Evolutionary conservation across 257 asterid species (phyloP).

Genomic region (Lithospermum erythrorhizon): DNA sequence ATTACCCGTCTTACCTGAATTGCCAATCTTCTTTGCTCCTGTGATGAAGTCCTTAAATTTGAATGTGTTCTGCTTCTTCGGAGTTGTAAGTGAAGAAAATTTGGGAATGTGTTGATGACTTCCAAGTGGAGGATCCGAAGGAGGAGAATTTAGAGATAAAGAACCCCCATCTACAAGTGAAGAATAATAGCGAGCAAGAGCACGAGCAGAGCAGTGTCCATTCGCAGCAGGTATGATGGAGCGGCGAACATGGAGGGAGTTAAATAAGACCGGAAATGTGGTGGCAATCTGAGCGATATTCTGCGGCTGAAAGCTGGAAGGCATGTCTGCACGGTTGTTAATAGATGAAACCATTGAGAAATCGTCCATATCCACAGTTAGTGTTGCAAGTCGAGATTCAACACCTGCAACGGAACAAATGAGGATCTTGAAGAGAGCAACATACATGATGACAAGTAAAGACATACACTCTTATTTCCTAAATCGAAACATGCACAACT

Average conservation of each 20-base stretch:
- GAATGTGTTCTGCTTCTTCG: slow-evolving; percentile 31
- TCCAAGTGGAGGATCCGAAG: slow-evolving; percentile 65
- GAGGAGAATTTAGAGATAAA: slow-evolving; percentile 50
- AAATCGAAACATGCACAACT: too few relatives aligned
- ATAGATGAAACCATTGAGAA: slow-evolving; percentile 38
- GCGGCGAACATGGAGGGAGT: slow-evolving; percentile 75
- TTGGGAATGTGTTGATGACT: slow-evolving; percentile 72
- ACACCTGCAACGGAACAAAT: slow-evolving; percentile 46
- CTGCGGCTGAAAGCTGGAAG: slow-evolving; percentile 65
- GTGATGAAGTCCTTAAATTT: slow-evolving; percentile 3
- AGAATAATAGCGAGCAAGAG: slow-evolving; percentile 92
- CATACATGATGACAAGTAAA: too few relatives aligned
- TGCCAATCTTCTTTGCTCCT: slow-evolving; percentile 1
- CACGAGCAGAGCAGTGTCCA: slow-evolving; percentile 96
- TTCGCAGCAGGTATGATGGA: slow-evolving; percentile 86
- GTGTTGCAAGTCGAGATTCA: slow-evolving; percentile 90
- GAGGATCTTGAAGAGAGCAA: background rate
- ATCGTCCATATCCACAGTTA: slow-evolving; percentile 74
- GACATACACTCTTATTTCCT: too few relatives aligned
- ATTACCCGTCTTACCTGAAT: slow-evolving; percentile 14
- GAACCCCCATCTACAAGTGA: slow-evolving; percentile 65
- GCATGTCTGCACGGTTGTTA: slow-evolving; percentile 41
- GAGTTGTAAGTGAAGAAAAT: slow-evolving; percentile 29
- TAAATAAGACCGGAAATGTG: slow-evolving; percentile 60
- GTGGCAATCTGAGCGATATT: slow-evolving; percentile 43